A percentile compares a stretch with the other conserved stretches of the same genome.
phyloP scores from a whole-genome alignment of 2,329 filamentous ascomycete species.

The Teratosphaeria nubilosa region DNA sequence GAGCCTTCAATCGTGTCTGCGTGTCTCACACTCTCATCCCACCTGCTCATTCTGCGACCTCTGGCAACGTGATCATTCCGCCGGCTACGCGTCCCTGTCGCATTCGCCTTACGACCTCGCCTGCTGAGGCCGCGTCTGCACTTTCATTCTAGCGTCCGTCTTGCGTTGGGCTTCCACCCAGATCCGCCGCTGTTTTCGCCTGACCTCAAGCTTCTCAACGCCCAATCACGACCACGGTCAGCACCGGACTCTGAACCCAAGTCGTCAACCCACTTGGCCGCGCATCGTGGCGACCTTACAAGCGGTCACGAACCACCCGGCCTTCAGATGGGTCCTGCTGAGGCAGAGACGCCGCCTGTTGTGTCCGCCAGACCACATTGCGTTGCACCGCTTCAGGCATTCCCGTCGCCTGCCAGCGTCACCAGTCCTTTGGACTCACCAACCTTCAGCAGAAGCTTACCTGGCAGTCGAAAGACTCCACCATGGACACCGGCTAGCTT shows the following conservation, averaged over 20 bases:
- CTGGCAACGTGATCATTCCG: background rate
- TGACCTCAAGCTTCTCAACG: background rate
- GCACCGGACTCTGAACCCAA: background rate
- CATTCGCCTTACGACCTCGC: background rate
- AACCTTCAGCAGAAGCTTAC: slow-evolving; percentile 3
- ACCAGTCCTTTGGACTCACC: slow-evolving; percentile 7
- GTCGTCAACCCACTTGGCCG: background rate
- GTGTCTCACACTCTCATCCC: background rate
- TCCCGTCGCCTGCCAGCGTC: slow-evolving; percentile 11
- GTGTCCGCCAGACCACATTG: background rate
- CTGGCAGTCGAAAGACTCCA: background rate
- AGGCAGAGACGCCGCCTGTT: slow-evolving; percentile 7
- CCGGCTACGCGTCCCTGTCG: background rate
- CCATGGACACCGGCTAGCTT: slow-evolving; percentile 7
- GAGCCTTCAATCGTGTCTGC: background rate
- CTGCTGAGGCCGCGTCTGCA: background rate
- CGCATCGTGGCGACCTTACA: background rate
- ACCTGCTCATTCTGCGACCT: background rate
- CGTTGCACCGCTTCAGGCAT: slow-evolving; percentile 2
- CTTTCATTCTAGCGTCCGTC: background rate
- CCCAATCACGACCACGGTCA: background rate
- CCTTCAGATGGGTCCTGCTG: slow-evolving; percentile 11
- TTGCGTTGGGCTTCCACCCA: background rate
- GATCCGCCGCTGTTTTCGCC: background rate
- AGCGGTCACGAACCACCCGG: background rate